Conservation (phyloP, 2,329 filamentous ascomycete species). For the Zymoseptoria pseudotritici region DNA sequence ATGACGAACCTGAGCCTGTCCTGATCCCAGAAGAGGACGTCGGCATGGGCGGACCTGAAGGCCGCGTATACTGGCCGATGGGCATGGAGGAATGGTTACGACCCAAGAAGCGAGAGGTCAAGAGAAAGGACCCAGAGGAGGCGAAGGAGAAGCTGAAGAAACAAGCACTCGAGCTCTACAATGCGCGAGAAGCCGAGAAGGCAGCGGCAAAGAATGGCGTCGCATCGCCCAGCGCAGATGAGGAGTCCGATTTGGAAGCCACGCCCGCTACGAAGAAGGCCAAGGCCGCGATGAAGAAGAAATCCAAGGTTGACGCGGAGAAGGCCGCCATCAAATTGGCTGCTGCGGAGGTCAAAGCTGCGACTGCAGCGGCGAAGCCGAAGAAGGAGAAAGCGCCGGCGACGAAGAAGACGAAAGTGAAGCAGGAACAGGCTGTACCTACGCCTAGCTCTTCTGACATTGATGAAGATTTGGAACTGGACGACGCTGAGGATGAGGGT, state of each 20-base stretch:
- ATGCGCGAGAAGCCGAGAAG: constrained; percentile 20
- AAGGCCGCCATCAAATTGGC: constrained; percentile 17
- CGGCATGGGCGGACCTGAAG: constrained; percentile 76
- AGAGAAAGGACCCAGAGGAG: constrained; percentile 42
- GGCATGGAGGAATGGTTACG: constrained; percentile 87
- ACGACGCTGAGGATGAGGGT: constrained; percentile 6
- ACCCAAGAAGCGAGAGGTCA: constrained; percentile 65
- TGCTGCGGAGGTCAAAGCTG: constrained; percentile 8
- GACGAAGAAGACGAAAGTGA: constrained; percentile 6
- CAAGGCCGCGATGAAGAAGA: constrained; percentile 29
- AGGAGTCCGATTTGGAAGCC: constrained; percentile 28
- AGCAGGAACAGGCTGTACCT: constrained; percentile 12
- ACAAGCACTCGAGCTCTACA: constrained; percentile 22
- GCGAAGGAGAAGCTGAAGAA: constrained; percentile 29
- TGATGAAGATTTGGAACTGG: constrained; percentile 3
- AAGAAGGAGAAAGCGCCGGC: constrained; percentile 4
- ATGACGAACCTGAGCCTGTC: constrained; percentile 28
- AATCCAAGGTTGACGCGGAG: constrained; percentile 16
- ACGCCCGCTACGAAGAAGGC: constrained; percentile 35
- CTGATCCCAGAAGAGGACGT: constrained; percentile 60
- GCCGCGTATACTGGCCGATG: constrained; percentile 81
- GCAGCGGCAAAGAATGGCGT: constrained; percentile 19
- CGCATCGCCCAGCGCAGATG: constrained; percentile 14
- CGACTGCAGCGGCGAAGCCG: background rate
- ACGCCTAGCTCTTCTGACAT: constrained; percentile 12